Conservation (phyloP, 2,329 filamentous ascomycete genomes). For the Penicillium sp. region DNA sequence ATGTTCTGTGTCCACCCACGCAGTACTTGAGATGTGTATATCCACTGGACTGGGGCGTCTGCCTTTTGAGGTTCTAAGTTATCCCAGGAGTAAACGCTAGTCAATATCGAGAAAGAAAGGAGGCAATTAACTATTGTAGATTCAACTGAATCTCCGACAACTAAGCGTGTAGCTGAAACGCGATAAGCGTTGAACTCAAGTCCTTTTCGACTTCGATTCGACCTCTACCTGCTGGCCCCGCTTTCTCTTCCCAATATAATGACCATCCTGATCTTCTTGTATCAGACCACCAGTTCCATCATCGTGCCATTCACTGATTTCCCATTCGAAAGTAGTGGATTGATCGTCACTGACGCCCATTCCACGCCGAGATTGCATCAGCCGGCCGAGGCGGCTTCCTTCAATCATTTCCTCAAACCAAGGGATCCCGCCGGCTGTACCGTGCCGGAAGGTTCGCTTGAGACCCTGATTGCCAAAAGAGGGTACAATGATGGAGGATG, state of each 20-base stretch:
- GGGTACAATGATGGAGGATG: conserved; percentile 23
- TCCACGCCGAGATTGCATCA: conserved; percentile 59
- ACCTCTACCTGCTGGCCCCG: conserved; percentile 19
- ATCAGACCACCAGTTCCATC: conserved; percentile 36
- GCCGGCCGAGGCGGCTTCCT: conserved; percentile 68
- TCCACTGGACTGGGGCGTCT: too few relatives aligned
- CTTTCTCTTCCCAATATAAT: conserved; percentile 34
- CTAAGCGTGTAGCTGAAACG: background rate
- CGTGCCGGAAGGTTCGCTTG: conserved; percentile 37
- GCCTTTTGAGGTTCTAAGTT: too few relatives aligned
- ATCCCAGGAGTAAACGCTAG: background rate
- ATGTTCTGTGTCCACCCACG: too few relatives aligned
- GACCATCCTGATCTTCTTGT: conserved; percentile 18
- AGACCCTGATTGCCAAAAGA: conserved; percentile 19
- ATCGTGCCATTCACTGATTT: conserved; percentile 70
- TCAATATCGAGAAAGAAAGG: background rate
- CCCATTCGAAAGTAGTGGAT: conserved; percentile 71
- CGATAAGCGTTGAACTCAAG: background rate
- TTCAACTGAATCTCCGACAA: background rate
- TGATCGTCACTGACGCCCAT: conserved; percentile 63
- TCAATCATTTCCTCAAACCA: conserved; percentile 85
- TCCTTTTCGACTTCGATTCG: conserved; percentile 15
- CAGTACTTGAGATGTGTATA: too few relatives aligned
- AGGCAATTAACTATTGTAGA: background rate
- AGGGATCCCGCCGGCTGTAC: conserved; percentile 59